Evolutionary conservation across 192 early-diverging fungal species (phyloP).

Genomic region (Radiomyces spectabilis): DNA sequence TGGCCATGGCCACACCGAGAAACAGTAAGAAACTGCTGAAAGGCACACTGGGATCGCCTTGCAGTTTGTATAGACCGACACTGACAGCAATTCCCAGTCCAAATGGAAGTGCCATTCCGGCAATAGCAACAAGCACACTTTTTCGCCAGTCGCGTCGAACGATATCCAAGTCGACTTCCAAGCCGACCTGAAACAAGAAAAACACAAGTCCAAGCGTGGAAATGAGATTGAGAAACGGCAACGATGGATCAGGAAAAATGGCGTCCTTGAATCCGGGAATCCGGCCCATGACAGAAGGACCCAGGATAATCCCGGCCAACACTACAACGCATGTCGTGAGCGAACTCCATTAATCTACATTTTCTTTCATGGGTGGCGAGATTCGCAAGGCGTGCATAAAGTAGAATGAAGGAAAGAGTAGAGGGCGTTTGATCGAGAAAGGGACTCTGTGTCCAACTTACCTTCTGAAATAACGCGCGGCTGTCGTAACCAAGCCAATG

Average conservation of each 20-base stretch:
- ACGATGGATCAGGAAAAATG: slow-evolving; percentile 67
- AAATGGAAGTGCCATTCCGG: slow-evolving; percentile 83
- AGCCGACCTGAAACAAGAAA: slow-evolving; percentile 82
- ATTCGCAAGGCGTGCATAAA: too few species aligned
- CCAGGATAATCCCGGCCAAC: slow-evolving; percentile 82
- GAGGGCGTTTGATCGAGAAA: background rate
- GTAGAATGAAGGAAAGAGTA: too few species aligned
- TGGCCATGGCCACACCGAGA: slow-evolving; percentile 84
- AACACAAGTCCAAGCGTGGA: slow-evolving; percentile 86
- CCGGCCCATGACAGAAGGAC: slow-evolving; percentile 76
- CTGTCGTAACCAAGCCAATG: slow-evolving; percentile 58
- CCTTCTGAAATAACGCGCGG: slow-evolving; percentile 86
- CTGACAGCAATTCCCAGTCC: slow-evolving; percentile 66
- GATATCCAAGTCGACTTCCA: slow-evolving; percentile 69
- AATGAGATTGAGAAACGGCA: slow-evolving; percentile 65
- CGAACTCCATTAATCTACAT: too few species aligned
- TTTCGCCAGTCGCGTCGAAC: slow-evolving; percentile 47
- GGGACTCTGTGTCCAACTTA: background rate
- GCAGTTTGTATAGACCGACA: slow-evolving; percentile 56
- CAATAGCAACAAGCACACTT: slow-evolving; percentile 58
- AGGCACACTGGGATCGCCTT: slow-evolving; percentile 31
- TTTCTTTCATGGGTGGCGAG: too few species aligned
- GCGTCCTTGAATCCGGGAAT: slow-evolving; percentile 56
- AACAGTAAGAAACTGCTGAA: slow-evolving; percentile 80
- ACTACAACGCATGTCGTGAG: too few species aligned